These are phyloP conservation scores for Pseudocercospora cruenta DNA, from an alignment of 2,329 filamentous ascomycete genomes.

Conservation along the genomic window DNA sequence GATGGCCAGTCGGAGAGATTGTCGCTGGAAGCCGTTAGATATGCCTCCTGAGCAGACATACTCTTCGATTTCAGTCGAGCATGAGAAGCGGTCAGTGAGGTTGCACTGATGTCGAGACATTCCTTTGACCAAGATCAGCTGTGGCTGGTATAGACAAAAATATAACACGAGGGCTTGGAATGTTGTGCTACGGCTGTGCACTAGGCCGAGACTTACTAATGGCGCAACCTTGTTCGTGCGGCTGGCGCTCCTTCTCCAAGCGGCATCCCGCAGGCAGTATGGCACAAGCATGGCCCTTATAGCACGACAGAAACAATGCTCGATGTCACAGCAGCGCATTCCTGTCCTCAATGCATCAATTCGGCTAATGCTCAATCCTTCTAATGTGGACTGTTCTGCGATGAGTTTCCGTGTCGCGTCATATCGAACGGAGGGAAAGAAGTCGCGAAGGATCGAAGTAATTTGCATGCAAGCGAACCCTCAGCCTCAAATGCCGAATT, in stretches of 20 bases:
- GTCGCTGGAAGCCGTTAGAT: not conserved
- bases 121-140: not conserved
- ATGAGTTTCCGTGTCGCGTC: not conserved
- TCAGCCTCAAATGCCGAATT: not conserved
- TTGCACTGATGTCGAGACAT: not conserved
- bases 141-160: constrained; percentile 4
- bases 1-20: not conserved
- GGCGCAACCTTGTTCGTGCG: not conserved
- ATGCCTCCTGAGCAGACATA: not conserved
- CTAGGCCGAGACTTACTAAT: not conserved
- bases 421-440: not conserved
- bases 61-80: not conserved
- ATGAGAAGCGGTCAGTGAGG: not conserved
- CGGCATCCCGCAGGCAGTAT: not conserved
- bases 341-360: too few species aligned
- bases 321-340: too few species aligned
- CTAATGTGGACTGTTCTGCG: not conserved
- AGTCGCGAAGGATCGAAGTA: not conserved
- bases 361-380: too few species aligned
- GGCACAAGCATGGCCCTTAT: too few species aligned
- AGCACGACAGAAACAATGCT: too few species aligned
- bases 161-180: not conserved
- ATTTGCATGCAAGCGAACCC: not conserved
- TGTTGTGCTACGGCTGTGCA: not conserved
- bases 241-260: not conserved